Evolutionary conservation across 805 yeast genomes (phyloP), one percentile per base, ranked within the genome.

Genomic region (Candida nemodendra): DNA sequence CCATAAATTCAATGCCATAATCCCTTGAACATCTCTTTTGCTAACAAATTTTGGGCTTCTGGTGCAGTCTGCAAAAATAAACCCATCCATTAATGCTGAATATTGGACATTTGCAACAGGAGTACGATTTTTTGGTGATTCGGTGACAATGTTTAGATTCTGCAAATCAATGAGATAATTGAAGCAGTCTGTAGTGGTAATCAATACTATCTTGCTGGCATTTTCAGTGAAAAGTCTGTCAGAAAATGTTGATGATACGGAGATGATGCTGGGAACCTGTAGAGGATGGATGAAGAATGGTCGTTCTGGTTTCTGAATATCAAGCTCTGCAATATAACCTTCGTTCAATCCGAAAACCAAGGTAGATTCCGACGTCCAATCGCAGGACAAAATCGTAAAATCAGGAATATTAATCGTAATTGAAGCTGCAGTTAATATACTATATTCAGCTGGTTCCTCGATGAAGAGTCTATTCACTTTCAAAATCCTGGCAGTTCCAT

Each of bases 301-400:
- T 11, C 36, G 24, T 5, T 29, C 26, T 3, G 53, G 48, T 9
- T 30, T 28, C 2, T 33, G 25, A 7, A 59, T 47, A 30, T 56
- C 50, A 38, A 54, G 45, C 32, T 58, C 59, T 0, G 57, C 57
- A 11, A 62, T 38, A 15, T 42, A 48, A 4, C 66, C 66, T 25
- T 47, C 45, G 8, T 47, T 43, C 18, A 59, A 45, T 4, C 64
- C 65, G 25, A 52, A 39, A 1, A 50, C 24, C 11, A 62, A 15
- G 2, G 50, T 43, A 6, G 43, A 28, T n/a, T 47, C 40, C 11
- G 65, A 51, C 4, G 53, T 42, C 58, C 65, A 60, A 17, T 59
- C 56, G 25, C 58, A 50, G 4, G 57, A 47, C 12, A 46, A 36
- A 15, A 54, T 45, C 3, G 34, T 34, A 17, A 50, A 41, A 11